phyloP scores from a whole-genome alignment of 805 yeast genomes.

The Helenozyma baotianmanensis region DNA sequence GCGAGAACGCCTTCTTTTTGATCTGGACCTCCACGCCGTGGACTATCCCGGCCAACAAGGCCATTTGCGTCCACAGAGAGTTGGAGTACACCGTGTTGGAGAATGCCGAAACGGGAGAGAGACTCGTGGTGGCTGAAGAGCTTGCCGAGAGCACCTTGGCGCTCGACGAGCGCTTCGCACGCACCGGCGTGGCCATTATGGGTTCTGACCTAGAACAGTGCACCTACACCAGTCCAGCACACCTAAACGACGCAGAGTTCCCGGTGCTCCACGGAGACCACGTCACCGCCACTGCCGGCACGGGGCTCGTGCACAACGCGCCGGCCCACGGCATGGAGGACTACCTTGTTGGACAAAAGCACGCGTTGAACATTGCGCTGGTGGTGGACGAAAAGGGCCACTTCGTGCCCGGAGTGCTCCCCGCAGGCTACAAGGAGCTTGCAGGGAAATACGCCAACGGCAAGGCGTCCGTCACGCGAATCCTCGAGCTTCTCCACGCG shows the following conservation, averaged over 20 bases:
- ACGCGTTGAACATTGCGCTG: conserved; percentile 59
- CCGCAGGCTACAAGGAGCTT: conserved; percentile 34
- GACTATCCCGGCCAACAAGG: conserved; percentile 88
- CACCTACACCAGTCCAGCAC: conserved; percentile 46
- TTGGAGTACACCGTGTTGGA: conserved; percentile 50
- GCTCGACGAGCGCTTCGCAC: conserved; percentile 18
- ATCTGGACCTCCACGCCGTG: conserved; percentile 99
- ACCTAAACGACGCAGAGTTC: no score
- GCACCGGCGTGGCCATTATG: conserved; percentile 5
- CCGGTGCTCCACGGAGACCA: conserved; percentile 78
- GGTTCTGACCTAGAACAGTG: conserved; percentile 26
- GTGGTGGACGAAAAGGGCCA: conserved; percentile 77
- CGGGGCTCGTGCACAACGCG: conserved; percentile 95
- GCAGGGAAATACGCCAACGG: conserved; percentile 13
- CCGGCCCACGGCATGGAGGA: conserved; percentile 98
- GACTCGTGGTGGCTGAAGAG: conserved; percentile 53
- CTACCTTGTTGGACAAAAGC: conserved; percentile 60
- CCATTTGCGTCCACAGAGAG: conserved; percentile 64
- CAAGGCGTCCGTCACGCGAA: conserved; percentile 25
- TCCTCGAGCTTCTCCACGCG: conserved; percentile 34
- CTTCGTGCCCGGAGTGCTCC: conserved; percentile 49
- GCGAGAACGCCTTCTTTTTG: conserved; percentile 25
- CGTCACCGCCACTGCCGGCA: conserved; percentile 78
- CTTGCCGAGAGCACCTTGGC: conserved; percentile 37
- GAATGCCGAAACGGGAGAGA: conserved; percentile 29